These are phyloP conservation scores for Verticillium albo-atrum DNA, from an alignment of 2,329 filamentous ascomycete genomes.

Conservation along the genomic window DNA sequence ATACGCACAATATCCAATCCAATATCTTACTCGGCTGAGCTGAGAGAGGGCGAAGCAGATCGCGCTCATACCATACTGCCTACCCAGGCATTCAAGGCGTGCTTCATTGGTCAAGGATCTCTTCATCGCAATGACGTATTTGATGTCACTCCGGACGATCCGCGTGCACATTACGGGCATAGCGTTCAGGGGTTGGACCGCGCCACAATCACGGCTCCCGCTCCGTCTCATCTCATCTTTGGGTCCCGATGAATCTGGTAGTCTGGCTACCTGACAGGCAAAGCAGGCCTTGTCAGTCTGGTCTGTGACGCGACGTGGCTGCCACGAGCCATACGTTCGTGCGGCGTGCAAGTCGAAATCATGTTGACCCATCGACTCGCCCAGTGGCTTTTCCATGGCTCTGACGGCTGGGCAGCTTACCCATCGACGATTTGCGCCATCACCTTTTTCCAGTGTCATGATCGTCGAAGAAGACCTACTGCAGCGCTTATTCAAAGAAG, in stretches of 20 bases:
- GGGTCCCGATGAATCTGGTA: background rate
- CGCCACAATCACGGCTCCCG: background rate
- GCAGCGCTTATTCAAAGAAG: too few species aligned
- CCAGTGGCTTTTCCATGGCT: background rate
- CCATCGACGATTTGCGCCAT: background rate
- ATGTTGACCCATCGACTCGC: background rate
- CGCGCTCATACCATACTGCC: too few species aligned
- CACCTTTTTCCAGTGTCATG: background rate
- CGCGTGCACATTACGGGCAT: background rate
- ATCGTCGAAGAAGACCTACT: too few species aligned
- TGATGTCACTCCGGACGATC: background rate
- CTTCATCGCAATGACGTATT: background rate
- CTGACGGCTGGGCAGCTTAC: background rate
- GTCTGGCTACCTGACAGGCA: background rate
- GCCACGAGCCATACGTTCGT: background rate
- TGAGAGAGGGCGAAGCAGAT: too few species aligned
- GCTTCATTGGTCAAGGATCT: background rate
- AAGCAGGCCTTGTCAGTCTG: background rate
- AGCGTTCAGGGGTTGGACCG: background rate
- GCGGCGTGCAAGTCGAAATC: background rate
- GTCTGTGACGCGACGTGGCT: background rate
- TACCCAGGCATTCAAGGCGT: too few species aligned
- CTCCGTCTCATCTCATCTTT: background rate
- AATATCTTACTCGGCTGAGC: too few species aligned
- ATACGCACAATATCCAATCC: too few species aligned